Evolutionary conservation across 257 asterid genomes (phyloP).

Genomic region (Solanum commersonii): DNA sequence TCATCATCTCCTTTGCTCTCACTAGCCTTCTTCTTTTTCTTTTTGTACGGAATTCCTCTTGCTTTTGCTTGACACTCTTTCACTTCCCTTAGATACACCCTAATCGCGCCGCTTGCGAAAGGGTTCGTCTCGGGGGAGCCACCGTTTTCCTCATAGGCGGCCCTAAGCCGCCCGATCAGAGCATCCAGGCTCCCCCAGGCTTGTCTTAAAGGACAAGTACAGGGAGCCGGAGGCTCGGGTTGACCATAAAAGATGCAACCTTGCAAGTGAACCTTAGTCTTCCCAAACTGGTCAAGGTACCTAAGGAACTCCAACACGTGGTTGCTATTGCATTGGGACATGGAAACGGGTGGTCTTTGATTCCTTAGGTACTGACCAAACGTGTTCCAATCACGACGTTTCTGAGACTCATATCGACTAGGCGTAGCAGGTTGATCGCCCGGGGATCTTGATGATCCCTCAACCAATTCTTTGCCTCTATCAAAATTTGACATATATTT

Average conservation of each 20-base stretch:
- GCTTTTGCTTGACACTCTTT: slow-evolving; percentile 69
- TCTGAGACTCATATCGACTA: slow-evolving; percentile 63
- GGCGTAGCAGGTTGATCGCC: slow-evolving; percentile 19
- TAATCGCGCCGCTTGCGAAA: slow-evolving; percentile 55
- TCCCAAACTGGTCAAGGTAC: slow-evolving; percentile 70
- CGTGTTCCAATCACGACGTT: slow-evolving; percentile 81
- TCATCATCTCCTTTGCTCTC: slow-evolving; percentile 23
- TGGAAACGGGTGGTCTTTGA: slow-evolving; percentile 49
- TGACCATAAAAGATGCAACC: slow-evolving; percentile 72
- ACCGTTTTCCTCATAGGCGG: slow-evolving; percentile 79
- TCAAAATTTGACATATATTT: slow-evolving; percentile 10
- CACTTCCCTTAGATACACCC: slow-evolving; percentile 63
- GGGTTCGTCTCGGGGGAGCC: slow-evolving; percentile 69
- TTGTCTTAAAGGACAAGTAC: slow-evolving; percentile 64
- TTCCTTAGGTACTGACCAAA: slow-evolving; percentile 65
- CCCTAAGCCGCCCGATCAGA: slow-evolving; percentile 64
- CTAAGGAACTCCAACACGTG: slow-evolving; percentile 58
- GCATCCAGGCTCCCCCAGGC: slow-evolving; percentile 90
- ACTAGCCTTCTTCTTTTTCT: slow-evolving; percentile 49
- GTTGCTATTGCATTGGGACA: slow-evolving; percentile 44
- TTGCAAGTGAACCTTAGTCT: slow-evolving; percentile 68
- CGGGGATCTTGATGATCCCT: slow-evolving; percentile 44
- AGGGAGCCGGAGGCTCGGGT: slow-evolving; percentile 75
- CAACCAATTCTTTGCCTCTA: slow-evolving; percentile 30
- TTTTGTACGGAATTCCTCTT: slow-evolving; percentile 60